Evolutionary conservation across 306 rosid genomes (phyloP).

Genomic region (Lablab purpureus): DNA sequence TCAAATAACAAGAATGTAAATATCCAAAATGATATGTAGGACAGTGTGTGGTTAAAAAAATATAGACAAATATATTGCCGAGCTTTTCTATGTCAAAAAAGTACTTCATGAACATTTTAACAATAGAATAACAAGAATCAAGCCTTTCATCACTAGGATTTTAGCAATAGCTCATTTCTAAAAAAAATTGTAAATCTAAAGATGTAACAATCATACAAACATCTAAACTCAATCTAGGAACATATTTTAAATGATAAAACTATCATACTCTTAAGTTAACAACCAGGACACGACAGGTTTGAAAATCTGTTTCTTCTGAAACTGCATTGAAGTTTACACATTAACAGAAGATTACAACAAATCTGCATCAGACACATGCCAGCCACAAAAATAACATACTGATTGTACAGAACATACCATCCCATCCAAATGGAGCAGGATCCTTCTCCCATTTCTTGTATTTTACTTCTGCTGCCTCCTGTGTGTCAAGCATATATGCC

Average conservation of each 20-base stretch:
- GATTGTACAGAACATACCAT: constrained; percentile 62
- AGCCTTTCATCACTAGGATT: not conserved
- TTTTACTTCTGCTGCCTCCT: constrained; percentile 83
- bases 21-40: constrained; percentile 2
- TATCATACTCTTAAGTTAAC: constrained; percentile 14
- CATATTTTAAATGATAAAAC: not conserved
- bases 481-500: constrained; percentile 93
- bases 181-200: not conserved
- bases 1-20: constrained; percentile 2
- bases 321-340: constrained; percentile 7
- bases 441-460: constrained; percentile 99
- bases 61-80: constrained; percentile 11
- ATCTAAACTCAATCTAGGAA: not conserved
- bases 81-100: constrained; percentile 13
- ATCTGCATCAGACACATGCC: not conserved
- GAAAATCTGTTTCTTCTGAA: constrained; percentile 10
- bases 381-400: constrained; percentile 24
- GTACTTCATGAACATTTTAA: not conserved
- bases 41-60: not conserved
- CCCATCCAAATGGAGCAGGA: constrained; percentile 98
- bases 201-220: constrained; percentile 1
- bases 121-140: not conserved
- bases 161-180: not conserved
- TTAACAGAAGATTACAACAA: not conserved
- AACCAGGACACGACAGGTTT: constrained; percentile 1